Conservation (phyloP, 768 basidiomycete species). For the Thelephora ganbajun region DNA sequence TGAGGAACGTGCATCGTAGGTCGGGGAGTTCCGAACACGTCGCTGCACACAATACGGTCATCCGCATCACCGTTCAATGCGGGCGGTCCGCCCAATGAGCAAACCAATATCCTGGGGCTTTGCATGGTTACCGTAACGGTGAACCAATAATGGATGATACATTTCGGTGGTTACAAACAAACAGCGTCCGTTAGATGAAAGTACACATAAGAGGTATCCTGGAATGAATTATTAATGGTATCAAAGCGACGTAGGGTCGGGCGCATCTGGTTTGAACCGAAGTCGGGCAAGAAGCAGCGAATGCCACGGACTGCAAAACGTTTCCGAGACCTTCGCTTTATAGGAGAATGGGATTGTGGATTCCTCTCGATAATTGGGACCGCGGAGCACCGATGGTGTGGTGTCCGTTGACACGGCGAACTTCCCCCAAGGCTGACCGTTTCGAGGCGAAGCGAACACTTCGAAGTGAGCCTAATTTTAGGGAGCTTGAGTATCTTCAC, state of each 20-base stretch:
- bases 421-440: constrained; percentile 58
- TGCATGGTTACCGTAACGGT: too few species aligned
- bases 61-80: too few species aligned
- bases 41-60: too few species aligned
- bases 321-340: constrained; percentile 40
- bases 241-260: constrained; percentile 40
- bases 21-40: too few species aligned
- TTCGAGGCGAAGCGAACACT: constrained; percentile 35
- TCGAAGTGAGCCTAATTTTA: constrained; percentile 50
- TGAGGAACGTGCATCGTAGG: too few species aligned
- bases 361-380: constrained; percentile 35
- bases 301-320: constrained; percentile 26
- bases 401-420: constrained; percentile 42
- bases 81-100: too few species aligned
- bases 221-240: not conserved
- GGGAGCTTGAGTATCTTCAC: constrained; percentile 5
- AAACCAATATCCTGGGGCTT: too few species aligned
- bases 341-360: constrained; percentile 11
- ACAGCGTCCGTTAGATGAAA: not conserved
- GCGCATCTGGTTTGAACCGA: constrained; percentile 47
- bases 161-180: too few species aligned
- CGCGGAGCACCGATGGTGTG: constrained; percentile 23
- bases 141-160: too few species aligned
- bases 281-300: constrained; percentile 50
- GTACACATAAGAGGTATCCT: not conserved